Base-by-base conservation (phyloP, 2,329 filamentous ascomycete genomes). In the Eutypella sp. region DNA sequence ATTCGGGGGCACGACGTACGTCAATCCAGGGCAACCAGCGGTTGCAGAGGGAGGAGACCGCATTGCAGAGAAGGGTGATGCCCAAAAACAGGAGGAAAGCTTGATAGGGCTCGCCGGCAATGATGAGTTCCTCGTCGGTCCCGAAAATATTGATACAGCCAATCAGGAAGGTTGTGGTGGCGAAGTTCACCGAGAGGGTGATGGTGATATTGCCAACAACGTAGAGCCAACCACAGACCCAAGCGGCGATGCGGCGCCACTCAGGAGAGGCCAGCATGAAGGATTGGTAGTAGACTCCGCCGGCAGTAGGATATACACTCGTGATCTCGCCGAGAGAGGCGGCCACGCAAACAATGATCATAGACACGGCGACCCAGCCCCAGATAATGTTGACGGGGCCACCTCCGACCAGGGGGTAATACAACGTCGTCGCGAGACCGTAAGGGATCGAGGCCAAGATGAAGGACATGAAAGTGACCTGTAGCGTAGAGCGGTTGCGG, bases 131-230 rank as follows among this genome's bases (percentile, higher is more conserved):
- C 37, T 70, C 74, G 5, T 67, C 63, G 29, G 64, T 64, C 45
- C 76, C 67, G 47, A 80, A 81, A 29, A 81, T 73, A 47, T 79
- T 78, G 63, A 81, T 60, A 57, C 75, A 78, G 13, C 69, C 73
- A 46, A 78, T 71, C 47, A 79, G 65, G 62, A 81, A 76, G 53
- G 89, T 79, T 0, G 82, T 85, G 3, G 87, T 89, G 6, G 85
- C 87, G 57, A 89, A 90, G 70, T 88, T 87, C 61, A 89, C 85
- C n/a, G 85, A 79, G n/a, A 89, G 72, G 0, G 86, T 89, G 55
- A 91, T 91, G 54, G 84, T 89, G 63, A 89, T 84, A 67, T 90
- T 90, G 47, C 87, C 87, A 42, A 89, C 81, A 16, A 88, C 78
- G 61, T 87, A 90, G 19, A 84, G 72, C 85, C 85, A 90, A 49